These are phyloP conservation scores for Coemansia furcata DNA, from an alignment of 192 early-diverging fungal genomes.

Conservation along the genomic window DNA sequence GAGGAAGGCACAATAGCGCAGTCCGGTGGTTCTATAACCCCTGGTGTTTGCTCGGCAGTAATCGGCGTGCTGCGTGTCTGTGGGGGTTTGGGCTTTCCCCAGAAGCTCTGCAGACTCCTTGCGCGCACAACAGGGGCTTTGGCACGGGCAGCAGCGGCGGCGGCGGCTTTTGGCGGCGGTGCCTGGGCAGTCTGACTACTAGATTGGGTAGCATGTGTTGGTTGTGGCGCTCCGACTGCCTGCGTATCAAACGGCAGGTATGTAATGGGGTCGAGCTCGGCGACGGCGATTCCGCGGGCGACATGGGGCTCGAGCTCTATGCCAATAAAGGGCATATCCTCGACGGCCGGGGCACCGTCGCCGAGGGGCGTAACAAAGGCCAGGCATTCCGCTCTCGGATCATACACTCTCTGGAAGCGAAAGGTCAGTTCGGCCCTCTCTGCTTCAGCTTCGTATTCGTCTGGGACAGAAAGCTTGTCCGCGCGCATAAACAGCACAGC, in stretches of 20 bases:
- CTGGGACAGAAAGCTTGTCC: constrained; percentile 53
- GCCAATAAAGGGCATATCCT: constrained; percentile 60
- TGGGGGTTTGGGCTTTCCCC: constrained; percentile 1
- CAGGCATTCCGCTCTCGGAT: constrained; percentile 55
- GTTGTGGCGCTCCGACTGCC: not conserved
- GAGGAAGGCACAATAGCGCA: not conserved
- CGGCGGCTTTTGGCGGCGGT: not conserved
- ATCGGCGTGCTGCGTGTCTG: not conserved
- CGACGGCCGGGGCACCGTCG: constrained; percentile 24
- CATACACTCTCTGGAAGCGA: constrained; percentile 86
- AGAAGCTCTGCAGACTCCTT: constrained; percentile 23
- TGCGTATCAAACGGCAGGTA: constrained; percentile 48
- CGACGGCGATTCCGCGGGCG: constrained; percentile 60
- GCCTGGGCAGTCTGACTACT: no score
- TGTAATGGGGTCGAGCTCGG: constrained; percentile 62
- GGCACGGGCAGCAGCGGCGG: not conserved
- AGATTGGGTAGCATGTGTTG: no score
- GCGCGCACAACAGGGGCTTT: not conserved
- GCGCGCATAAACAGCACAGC: constrained; percentile 48
- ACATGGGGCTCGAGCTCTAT: constrained; percentile 52
- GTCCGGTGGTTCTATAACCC: not conserved
- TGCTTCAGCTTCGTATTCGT: constrained; percentile 71
- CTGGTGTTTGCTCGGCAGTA: not conserved
- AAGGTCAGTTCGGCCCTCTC: constrained; percentile 82
- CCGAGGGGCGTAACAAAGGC: constrained; percentile 61